Conservation (phyloP, 208 protist genomes). For the Trichomonas vaginalis region DNA sequence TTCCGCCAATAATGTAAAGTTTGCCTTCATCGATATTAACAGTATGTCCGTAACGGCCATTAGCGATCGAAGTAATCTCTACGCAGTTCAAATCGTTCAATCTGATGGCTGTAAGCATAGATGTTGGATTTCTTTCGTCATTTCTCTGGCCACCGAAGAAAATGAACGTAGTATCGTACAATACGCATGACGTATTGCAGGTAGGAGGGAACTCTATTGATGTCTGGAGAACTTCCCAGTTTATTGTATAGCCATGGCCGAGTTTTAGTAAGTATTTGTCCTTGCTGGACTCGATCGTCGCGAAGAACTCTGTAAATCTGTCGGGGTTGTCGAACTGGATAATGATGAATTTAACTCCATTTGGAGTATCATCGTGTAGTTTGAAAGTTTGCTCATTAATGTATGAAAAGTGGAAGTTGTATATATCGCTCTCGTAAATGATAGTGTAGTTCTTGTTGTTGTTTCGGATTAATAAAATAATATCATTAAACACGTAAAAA, state of each 20-base stretch:
- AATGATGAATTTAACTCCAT: neutral
- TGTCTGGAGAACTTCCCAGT: neutral
- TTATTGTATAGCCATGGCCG: neutral
- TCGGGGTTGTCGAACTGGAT: neutral
- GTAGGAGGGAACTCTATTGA: neutral
- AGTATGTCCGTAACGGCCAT: neutral
- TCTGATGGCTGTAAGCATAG: neutral
- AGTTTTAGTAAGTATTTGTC: neutral
- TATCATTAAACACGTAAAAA: neutral
- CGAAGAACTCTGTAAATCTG: neutral
- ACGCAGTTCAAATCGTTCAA: neutral
- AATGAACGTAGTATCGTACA: neutral
- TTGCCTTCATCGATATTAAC: neutral
- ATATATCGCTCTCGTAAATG: neutral
- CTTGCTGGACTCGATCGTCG: neutral
- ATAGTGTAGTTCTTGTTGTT: neutral
- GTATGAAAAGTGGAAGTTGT: neutral
- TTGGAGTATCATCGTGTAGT: neutral
- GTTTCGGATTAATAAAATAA: neutral
- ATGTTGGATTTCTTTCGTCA: neutral
- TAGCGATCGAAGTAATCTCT: neutral
- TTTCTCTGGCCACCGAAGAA: neutral
- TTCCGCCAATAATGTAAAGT: neutral
- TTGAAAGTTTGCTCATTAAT: neutral
- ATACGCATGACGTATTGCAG: neutral